Percentiles rank a stretch among this genome's conserved stretches.
phyloP scores from a whole-genome alignment of 225 moss, liverwort and hornwort genomes.

The Sphagnum contortum region DNA sequence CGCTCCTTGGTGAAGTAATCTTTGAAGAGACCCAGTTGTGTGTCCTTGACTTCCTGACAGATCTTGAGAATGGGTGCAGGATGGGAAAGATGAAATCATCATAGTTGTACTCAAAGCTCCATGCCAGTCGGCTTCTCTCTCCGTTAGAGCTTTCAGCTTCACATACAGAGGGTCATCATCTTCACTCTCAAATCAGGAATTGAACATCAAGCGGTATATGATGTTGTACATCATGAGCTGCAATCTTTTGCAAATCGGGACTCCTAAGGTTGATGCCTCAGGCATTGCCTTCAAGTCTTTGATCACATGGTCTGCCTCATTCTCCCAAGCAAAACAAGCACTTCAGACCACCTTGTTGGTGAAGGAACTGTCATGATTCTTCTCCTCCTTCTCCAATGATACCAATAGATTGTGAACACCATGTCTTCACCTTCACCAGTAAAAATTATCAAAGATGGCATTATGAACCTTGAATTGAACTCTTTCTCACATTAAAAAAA shows the following conservation, averaged over 20 bases:
- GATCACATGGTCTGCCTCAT: conserved; percentile 32
- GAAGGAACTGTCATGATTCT: conserved; percentile 56
- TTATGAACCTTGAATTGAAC: conserved; percentile 38
- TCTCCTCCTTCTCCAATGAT: conserved; percentile 61
- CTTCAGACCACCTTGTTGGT: conserved; percentile 47
- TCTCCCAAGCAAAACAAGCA: conserved; percentile 40
- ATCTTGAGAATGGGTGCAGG: conserved; percentile 36
- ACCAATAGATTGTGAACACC: conserved; percentile 51
- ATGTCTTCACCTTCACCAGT: conserved; percentile 47
- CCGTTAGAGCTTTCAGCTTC: conserved; percentile 54
- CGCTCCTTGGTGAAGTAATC: conserved; percentile 48
- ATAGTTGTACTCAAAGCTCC: conserved; percentile 62
- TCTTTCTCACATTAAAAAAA: no score
- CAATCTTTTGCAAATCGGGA: conserved; percentile 39
- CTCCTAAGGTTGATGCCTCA: conserved; percentile 28
- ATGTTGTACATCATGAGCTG: conserved; percentile 73
- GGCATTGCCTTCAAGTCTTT: conserved; percentile 32
- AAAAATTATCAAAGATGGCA: conserved; percentile 53
- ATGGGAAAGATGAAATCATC: conserved; percentile 59
- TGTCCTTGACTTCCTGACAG: conserved; percentile 47
- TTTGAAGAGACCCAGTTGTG: conserved; percentile 47
- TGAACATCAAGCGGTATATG: conserved; percentile 58
- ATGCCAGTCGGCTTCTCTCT: conserved; percentile 38
- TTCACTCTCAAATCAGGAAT: conserved; percentile 46
- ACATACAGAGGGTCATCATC: conserved; percentile 47